Evolutionary conservation across 2,329 filamentous ascomycete species (phyloP), one percentile per base, ranked within the genome.

Genomic region (Fusarium guadeloupense): DNA sequence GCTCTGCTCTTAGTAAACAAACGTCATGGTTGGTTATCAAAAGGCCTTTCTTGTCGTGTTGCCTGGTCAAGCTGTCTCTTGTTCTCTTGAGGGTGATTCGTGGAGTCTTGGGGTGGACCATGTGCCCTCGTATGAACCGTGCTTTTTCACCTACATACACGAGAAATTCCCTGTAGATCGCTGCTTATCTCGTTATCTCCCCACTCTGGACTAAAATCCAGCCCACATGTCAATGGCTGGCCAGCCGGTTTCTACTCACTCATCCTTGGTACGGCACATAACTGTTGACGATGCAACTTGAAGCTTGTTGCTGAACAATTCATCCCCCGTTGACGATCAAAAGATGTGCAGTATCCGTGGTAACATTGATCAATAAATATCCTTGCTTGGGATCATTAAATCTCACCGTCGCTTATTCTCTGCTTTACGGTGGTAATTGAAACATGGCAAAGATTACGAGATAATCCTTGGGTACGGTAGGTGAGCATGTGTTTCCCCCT

Each of bases 111-210:
- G 25, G 25, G 12, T 50, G 31, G 25, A 25, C 47, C 9, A 9
- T 40, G 6, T 40, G n/a, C n/a, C 16, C 39, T 57, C 53, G 52
- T 51, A 51, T 44, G 16, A 35, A 31, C 10, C 9, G 31, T 23
- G 39, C 44, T 35, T 54, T 20, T 38, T 39, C 31, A 43, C 57
- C 41, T 60, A 60, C 49, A 55, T 60, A 60, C 57, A 60, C 55
- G 57, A 60, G 49, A 19, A 28, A 54, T 47, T 46, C 40, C 46
- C 21, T 54, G 55, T 37, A 33, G 39, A 58, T 59, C 45, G 30
- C 26, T 35, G 33, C 54, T 50, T 21, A n/a, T 42, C 41, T 50
- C 44, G 45, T 50, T 21, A n/a, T 42, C 41, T 50, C 44, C 20
- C 44, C 55, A 57, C 44, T 46, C 21, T 31, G 12, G 14, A 39